Evolutionary conservation across 1,139 yeast species (phyloP).

Genomic region (Martiniozyma asiatica): DNA sequence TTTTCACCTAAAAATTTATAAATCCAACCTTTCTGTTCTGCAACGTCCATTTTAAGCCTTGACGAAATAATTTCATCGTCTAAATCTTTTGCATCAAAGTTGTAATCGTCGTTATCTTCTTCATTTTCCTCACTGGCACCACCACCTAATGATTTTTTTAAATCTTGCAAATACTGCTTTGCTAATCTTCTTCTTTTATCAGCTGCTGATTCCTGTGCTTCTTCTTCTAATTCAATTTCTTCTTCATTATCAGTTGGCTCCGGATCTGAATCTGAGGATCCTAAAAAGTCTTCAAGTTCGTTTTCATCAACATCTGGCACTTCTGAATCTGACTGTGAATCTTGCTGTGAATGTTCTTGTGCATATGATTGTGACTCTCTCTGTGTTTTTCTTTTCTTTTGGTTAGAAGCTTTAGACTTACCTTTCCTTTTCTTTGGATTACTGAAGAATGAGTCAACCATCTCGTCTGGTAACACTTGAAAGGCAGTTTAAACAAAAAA

Average conservation of each 20-base stretch:
- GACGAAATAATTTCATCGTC: constrained; percentile 77
- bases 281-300: constrained; percentile 27
- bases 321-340: constrained; percentile 9
- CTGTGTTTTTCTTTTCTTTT: constrained; percentile 15
- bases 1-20: constrained; percentile 53
- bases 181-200: constrained; percentile 92
- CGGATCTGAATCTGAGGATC: constrained; percentile 24
- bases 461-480: no score
- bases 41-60: constrained; percentile 78
- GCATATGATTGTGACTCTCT: no score
- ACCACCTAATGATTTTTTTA: constrained; percentile 28
- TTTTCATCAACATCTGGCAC: constrained; percentile 26
- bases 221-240: constrained; percentile 57
- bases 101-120: constrained; percentile 40
- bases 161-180: constrained; percentile 76
- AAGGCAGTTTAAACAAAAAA: no score
- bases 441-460: constrained; percentile 53
- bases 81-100: constrained; percentile 84
- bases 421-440: constrained; percentile 49
- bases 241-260: constrained; percentile 26
- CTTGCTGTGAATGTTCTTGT: constrained; percentile 9
- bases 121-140: constrained; percentile 19
- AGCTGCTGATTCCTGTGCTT: constrained; percentile 69
- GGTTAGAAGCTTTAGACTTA: constrained; percentile 24
- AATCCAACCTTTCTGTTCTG: constrained; percentile 75